Evolutionary conservation across 192 early-diverging fungal genomes (phyloP), one percentile per base, ranked within the genome.

Genomic region (Coemansia biformis): DNA sequence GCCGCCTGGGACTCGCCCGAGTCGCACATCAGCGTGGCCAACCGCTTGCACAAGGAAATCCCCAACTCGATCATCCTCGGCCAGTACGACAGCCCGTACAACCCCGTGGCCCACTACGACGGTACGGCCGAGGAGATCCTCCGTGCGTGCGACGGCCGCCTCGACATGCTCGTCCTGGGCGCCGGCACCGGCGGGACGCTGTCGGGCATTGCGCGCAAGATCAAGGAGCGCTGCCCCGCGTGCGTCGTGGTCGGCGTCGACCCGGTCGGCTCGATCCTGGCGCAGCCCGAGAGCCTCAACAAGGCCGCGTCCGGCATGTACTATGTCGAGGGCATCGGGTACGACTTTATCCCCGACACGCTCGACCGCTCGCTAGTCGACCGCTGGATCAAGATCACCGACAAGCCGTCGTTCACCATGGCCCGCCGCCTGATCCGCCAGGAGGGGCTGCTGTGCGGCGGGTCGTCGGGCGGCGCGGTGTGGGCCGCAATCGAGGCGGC

Each of bases 1-100:
- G 96, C 96, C 21, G 95, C 93, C 13, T 96, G 91, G 90, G 96
- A 98, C 71, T 81, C 93, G 43, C 94, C 94, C 44, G 93, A 99
- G 59, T 95, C 92, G 28, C 94, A 99, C 68, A 99, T 99, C 67
- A 89, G 90, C 49, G 91, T 99, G 48, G 95, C 96, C 19, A 86
- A 87, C 43, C 83, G 86, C 16, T 78, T 99, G 66, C 90, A 92
- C 75, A 78, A 88, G 48, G 90, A 96, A 63, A 99, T 99, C 64
- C 88, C 91, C 34, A 84, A 93, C 72, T 92, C 93, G 13, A 85
- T 92, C 54, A 99, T 99, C 59, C 83, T 94, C 19, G 92, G 95
- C 74, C 96, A 99, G 78, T 99, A 99, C 61, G 68, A 75, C 34
- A 99, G 96, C 79, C 80, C 87, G 30, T 93, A 97, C 81, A 99